These are phyloP conservation scores for Pochonia chlamydosporia DNA, from an alignment of 2,329 filamentous ascomycete species.

Conservation along the genomic window DNA sequence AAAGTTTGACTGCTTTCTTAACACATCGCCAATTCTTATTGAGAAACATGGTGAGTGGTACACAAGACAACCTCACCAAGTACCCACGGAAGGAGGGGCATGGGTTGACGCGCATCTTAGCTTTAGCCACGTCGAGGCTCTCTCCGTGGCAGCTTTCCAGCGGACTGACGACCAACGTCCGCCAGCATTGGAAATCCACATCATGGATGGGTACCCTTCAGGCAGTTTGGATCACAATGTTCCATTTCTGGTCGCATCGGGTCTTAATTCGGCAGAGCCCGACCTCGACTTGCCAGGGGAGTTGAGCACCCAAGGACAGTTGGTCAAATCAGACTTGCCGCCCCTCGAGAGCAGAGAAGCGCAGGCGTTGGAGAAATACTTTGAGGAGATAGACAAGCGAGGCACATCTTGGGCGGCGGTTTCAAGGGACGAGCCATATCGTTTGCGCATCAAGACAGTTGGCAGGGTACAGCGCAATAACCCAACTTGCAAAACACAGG, in stretches of 20 bases:
- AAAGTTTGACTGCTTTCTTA: neutral
- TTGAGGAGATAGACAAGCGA: constrained; percentile 60
- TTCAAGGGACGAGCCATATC: constrained; percentile 43
- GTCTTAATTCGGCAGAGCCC: constrained; percentile 47
- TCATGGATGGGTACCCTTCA: constrained; percentile 73
- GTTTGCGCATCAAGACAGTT: constrained; percentile 66
- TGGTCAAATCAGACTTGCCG: constrained; percentile 66
- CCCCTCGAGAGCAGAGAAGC: constrained; percentile 60
- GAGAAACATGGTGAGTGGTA: neutral
- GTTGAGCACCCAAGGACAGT: constrained; percentile 52
- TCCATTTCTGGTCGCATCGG: constrained; percentile 77
- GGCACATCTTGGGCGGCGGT: constrained; percentile 61
- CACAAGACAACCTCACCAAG: neutral
- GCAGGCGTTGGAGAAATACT: constrained; percentile 57
- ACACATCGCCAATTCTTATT: neutral
- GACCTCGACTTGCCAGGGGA: constrained; percentile 39
- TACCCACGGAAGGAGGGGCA: constrained; percentile 4
- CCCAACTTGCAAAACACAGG: neutral
- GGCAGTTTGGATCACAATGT: constrained; percentile 84
- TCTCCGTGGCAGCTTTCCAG: constrained; percentile 6
- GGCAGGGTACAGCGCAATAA: constrained; percentile 63
- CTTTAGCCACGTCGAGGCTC: constrained; percentile 13
- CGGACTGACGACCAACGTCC: constrained; percentile 7
- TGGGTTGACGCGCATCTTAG: constrained; percentile 5
- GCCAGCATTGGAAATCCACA: constrained; percentile 14